Percentiles rank a stretch among this genome's conserved stretches.
These are phyloP conservation scores for Rubus idaeus DNA, from an alignment of 306 rosid genomes.

Conservation along the genomic window DNA sequence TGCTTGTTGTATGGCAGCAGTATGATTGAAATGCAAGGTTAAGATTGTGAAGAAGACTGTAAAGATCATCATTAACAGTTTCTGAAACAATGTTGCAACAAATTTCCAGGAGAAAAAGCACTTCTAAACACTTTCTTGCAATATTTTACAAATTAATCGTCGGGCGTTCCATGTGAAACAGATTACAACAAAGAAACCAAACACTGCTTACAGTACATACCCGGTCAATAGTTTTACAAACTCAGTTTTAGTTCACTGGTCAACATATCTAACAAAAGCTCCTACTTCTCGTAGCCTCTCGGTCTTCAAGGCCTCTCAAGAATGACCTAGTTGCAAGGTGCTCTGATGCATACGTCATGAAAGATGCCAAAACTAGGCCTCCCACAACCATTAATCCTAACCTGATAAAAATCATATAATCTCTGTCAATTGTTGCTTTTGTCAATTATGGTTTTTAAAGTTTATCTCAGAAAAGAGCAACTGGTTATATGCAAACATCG, in stretches of 20 bases:
- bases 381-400: conserved; percentile 90
- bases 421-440: background rate
- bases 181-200: conserved; percentile 15
- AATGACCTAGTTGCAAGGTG: conserved; percentile 84
- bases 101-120: conserved; percentile 17
- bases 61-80: background rate
- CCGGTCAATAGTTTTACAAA: conserved; percentile 26
- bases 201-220: conserved; percentile 15
- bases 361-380: conserved; percentile 75
- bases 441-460: background rate
- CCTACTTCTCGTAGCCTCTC: conserved; percentile 52
- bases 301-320: conserved; percentile 73
- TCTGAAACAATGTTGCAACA: conserved; percentile 43
- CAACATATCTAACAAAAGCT: conserved; percentile 53
- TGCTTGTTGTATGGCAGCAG: too few species aligned
- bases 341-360: conserved; percentile 94
- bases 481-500: background rate
- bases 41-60: background rate
- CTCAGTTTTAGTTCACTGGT: conserved; percentile 25
- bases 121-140: conserved; percentile 27
- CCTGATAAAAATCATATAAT: conserved; percentile 44
- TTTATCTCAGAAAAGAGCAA: background rate
- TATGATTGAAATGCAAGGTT: too few species aligned
- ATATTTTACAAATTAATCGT: conserved; percentile 27
- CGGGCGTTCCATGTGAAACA: background rate